Percentiles rank a stretch among this genome's conserved stretches.
These are phyloP conservation scores for Yamadazyma sp. DNA, from an alignment of 805 yeast species.

Conservation along the genomic window DNA sequence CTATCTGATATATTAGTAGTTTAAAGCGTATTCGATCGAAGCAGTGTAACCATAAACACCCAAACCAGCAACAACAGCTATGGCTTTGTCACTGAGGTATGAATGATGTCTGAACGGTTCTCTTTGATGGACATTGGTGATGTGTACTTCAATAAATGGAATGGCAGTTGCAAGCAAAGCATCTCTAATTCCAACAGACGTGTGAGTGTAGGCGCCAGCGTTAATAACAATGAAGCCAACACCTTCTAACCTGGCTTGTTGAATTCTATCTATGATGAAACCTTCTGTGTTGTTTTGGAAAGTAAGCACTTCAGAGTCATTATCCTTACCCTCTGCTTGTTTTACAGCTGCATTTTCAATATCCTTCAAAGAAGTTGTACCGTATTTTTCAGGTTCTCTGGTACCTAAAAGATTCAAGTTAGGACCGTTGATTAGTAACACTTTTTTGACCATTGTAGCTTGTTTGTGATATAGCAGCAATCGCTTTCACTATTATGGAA, in stretches of 20 bases:
- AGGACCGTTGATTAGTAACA: constrained; percentile 51
- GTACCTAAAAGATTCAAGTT: constrained; percentile 49
- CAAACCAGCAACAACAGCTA: constrained; percentile 44
- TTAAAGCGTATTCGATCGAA: constrained; percentile 40
- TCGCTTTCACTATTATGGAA: too few relatives aligned
- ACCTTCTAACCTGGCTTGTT: constrained; percentile 44
- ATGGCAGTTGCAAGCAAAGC: constrained; percentile 49
- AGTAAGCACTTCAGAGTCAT: constrained; percentile 30
- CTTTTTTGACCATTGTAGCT: constrained; percentile 38
- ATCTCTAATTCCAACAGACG: constrained; percentile 51
- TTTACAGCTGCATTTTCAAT: constrained; percentile 41
- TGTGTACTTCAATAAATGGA: constrained; percentile 51
- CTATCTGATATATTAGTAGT: constrained; percentile 22
- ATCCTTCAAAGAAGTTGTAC: constrained; percentile 44
- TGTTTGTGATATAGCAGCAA: too few relatives aligned
- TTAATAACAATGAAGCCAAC: constrained; percentile 48
- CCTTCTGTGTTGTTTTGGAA: constrained; percentile 51
- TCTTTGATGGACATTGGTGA: constrained; percentile 52
- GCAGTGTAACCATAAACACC: constrained; percentile 46
- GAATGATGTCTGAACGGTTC: constrained; percentile 52
- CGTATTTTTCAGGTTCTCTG: constrained; percentile 52
- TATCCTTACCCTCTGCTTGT: constrained; percentile 29
- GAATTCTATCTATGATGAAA: constrained; percentile 46
- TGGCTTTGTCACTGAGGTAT: constrained; percentile 48
- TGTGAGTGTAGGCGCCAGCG: constrained; percentile 55